phyloP scores from a whole-genome alignment of 306 rosid genomes.

The Gleditsia sinensis region DNA sequence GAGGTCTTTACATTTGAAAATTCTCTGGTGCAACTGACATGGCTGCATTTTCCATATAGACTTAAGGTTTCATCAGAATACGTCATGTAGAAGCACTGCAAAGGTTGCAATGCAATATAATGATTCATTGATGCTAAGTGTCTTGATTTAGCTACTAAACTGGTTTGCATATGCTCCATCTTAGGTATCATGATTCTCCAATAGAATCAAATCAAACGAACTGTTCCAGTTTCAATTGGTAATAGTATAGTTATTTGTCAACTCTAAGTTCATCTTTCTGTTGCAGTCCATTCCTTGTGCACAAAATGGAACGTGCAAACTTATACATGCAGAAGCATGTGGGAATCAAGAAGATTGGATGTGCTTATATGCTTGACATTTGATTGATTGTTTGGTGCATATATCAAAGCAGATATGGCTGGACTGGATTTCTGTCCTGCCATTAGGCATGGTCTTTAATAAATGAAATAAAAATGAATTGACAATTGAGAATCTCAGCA shows the following conservation, averaged over 20 bases:
- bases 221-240: not conserved
- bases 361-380: slow-evolving; percentile 19
- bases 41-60: not conserved
- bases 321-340: not conserved
- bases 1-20: too few species aligned
- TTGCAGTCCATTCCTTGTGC: not conserved
- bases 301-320: not conserved
- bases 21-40: too few species aligned
- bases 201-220: not conserved
- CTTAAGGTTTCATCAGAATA: too few species aligned
- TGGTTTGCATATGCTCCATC: not conserved
- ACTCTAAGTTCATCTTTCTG: not conserved
- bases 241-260: not conserved
- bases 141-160: not conserved
- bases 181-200: not conserved
- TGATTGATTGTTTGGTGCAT: slow-evolving; percentile 19
- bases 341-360: not conserved
- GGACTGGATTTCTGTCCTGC: not conserved
- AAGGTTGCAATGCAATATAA: not conserved
- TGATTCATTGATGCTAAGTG: not conserved
- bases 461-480: not conserved
- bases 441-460: too few species aligned
- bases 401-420: slow-evolving; percentile 23
- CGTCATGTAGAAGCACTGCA: not conserved
- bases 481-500: slow-evolving; percentile 3